A percentile compares a stretch with the other conserved stretches of the same genome.
Conservation (phyloP, 176 grass and related monocot genomes). For the Ampelocalamus luodianensis region DNA sequence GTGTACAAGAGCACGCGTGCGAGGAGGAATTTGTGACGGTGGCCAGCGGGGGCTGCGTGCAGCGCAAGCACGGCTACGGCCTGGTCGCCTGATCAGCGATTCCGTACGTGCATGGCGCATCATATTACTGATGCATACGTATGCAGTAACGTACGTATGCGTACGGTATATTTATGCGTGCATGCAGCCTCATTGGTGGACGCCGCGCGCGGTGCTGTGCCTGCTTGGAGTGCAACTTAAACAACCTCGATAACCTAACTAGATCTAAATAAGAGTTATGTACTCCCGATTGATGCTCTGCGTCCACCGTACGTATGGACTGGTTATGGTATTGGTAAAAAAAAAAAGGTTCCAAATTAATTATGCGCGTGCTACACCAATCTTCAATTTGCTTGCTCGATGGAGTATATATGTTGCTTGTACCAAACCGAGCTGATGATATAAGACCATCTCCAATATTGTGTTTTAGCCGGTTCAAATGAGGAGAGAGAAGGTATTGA, state of each 20-base stretch:
- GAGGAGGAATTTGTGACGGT: neutral
- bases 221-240: neutral
- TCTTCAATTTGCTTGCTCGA: neutral
- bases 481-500: too few species aligned
- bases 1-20: neutral
- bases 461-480: too few species aligned
- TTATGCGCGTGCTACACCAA: neutral
- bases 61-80: neutral
- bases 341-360: neutral
- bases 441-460: too few species aligned
- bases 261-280: constrained; percentile 24
- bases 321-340: neutral
- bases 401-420: neutral
- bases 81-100: too few species aligned
- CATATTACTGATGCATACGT: neutral
- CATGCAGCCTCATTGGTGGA: neutral
- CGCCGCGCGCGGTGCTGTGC: neutral
- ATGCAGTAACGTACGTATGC: neutral
- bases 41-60: neutral
- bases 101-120: neutral
- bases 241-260: neutral
- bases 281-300: neutral
- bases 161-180: neutral
- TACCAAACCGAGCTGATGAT: neutral
- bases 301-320: neutral